Evolutionary conservation across 345 rosid species (phyloP), one percentile per base, ranked within the genome.

Genomic region (Eucalyptus curtisii): DNA sequence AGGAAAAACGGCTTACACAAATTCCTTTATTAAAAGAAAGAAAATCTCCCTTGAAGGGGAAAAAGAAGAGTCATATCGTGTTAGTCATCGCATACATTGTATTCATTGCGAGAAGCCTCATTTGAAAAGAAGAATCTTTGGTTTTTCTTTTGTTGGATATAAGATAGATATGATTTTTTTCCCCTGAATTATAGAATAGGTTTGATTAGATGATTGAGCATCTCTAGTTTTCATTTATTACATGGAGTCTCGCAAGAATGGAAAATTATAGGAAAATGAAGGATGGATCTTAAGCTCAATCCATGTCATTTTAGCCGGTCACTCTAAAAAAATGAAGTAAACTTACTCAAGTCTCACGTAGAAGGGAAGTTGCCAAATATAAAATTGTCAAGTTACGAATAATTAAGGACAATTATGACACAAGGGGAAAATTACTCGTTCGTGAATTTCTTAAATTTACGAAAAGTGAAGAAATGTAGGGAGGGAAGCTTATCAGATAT

Each of bases 1-100:
- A n/a, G 76, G 76, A n/a, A n/a, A 27, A 8, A n/a, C 2, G 0
- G 5, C n/a, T 4, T n/a, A 2, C 76, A 64, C 10, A 15, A 1
- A 20, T 64, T 14, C 14, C 30, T 61, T 57, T 57, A 64, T 64
- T 15, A 7, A n/a, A 64, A 33, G 40, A 31, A 33, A 68, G 42
- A 31, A 33, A 68, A 68, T 68, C 80, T 68, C 44, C 42, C 24
- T 33, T 2, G 2, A 31, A 31, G 40, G 16, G 12, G 37, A 14
- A 64, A n/a, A 8, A n/a, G 10, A 31, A 31, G 37, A 31, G 42
- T 66, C 4, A 2, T 13, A 4, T 16, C 20, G 0, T 16, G 79
- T 66, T 8, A 55, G 30, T 3, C 1, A 0, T 52, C 1, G 1
- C 57, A 1, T 52, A 52, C 2, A 52, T 52, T 7, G 24, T 52